These are phyloP conservation scores for Fraxinus xanthoxyloides DNA, from an alignment of 305 asterid species.

Conservation along the genomic window DNA sequence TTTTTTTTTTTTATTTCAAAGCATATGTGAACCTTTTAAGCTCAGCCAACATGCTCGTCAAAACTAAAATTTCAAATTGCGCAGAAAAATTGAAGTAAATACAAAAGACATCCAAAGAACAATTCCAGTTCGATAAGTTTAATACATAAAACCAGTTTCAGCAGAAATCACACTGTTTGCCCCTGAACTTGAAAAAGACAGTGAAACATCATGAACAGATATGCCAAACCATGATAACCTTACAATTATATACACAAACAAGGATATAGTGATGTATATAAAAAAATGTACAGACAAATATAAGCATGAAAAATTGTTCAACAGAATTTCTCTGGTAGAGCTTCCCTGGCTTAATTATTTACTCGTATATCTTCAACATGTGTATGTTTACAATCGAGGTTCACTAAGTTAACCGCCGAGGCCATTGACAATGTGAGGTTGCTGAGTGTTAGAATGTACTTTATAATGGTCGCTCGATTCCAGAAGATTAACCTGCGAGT, in stretches of 20 bases:
- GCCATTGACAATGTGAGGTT: constrained; percentile 38
- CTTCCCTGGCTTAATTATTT: neutral
- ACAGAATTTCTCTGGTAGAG: neutral
- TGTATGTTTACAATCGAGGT: neutral
- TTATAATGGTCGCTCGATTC: constrained; percentile 51
- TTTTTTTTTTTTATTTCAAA: neutral
- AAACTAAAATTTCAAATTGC: neutral
- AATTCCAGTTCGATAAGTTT: neutral
- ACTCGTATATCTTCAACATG: neutral
- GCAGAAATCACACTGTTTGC: neutral
- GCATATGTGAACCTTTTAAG: neutral
- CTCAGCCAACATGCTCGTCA: neutral
- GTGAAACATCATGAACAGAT: neutral
- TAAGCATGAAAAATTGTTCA: neutral
- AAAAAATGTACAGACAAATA: neutral
- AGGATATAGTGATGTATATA: neutral
- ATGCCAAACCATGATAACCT: neutral
- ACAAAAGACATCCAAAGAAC: neutral
- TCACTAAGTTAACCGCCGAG: constrained; percentile 58
- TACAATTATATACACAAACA: neutral
- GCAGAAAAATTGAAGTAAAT: neutral
- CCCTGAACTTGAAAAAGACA: neutral
- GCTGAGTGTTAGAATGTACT: constrained; percentile 37
- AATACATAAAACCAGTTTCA: neutral
- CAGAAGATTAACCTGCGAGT: constrained; percentile 71